Evolutionary conservation across 2,329 filamentous ascomycete genomes (phyloP).

Genomic region (Apiospora arundinis): DNA sequence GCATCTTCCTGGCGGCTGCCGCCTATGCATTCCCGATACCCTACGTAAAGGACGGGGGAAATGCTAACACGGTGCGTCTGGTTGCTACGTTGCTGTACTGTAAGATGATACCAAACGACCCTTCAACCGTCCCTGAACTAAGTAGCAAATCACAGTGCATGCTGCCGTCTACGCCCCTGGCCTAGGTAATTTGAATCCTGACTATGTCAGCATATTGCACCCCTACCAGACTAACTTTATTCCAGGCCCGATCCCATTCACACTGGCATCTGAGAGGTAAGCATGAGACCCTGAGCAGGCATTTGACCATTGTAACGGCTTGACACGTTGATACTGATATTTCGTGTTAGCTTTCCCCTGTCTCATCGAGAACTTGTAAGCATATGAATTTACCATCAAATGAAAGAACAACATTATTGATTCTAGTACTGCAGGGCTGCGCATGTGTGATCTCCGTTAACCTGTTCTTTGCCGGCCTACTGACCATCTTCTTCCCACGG

Average conservation of each 20-base stretch:
- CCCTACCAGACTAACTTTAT: background rate
- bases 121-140: background rate
- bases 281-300: background rate
- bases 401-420: background rate
- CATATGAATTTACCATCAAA: accelerated
- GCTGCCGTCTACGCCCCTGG: constrained; percentile 50
- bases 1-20: constrained; percentile 47
- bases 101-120: constrained; percentile 24
- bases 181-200: constrained; percentile 31
- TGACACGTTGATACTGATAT: background rate
- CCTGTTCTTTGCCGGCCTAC: constrained; percentile 52
- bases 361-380: constrained; percentile 19
- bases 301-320: too few species aligned
- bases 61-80: constrained; percentile 34
- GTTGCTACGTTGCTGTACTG: constrained; percentile 46
- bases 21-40: constrained; percentile 40
- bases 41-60: background rate
- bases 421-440: constrained; percentile 39
- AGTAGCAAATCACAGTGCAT: constrained; percentile 40
- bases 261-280: constrained; percentile 52
- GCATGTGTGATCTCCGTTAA: constrained; percentile 56
- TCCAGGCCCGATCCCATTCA: constrained; percentile 55
- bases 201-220: background rate
- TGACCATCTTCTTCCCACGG: constrained; percentile 50
- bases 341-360: background rate